phyloP scores from a whole-genome alignment of 257 asterid genomes.

The Catharanthus roseus region DNA sequence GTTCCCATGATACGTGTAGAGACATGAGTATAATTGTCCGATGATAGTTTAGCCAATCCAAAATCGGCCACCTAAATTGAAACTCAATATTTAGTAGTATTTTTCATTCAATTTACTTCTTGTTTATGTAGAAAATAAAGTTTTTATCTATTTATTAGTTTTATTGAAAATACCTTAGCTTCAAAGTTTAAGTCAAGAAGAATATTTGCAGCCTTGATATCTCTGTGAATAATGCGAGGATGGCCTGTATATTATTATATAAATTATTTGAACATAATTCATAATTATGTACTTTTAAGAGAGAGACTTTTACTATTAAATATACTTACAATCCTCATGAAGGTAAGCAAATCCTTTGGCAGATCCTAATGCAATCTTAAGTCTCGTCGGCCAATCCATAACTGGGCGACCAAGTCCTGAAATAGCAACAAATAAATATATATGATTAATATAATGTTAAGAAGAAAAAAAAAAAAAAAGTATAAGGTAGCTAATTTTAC shows the following conservation, averaged over 20 bases:
- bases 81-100: neutral
- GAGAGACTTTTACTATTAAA: neutral
- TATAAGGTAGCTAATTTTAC: slow-evolving; percentile 17
- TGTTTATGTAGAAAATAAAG: neutral
- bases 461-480: neutral
- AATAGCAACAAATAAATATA: neutral
- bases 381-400: slow-evolving; percentile 73
- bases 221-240: slow-evolving; percentile 90
- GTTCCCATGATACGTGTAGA: slow-evolving; percentile 98
- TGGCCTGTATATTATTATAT: slow-evolving; percentile 44
- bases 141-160: neutral
- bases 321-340: slow-evolving; percentile 73
- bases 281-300: neutral
- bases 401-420: slow-evolving; percentile 54
- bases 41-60: slow-evolving; percentile 84
- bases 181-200: slow-evolving; percentile 56
- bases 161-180: slow-evolving; percentile 55
- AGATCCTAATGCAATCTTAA: slow-evolving; percentile 68
- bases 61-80: slow-evolving; percentile 76
- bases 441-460: neutral
- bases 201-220: slow-evolving; percentile 81
- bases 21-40: slow-evolving; percentile 72
- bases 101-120: neutral
- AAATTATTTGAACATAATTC: neutral
- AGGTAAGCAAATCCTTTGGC: slow-evolving; percentile 93